Conservation (phyloP, 371 early-diverging fungal genomes). For the Ordospora pajunii region DNA sequence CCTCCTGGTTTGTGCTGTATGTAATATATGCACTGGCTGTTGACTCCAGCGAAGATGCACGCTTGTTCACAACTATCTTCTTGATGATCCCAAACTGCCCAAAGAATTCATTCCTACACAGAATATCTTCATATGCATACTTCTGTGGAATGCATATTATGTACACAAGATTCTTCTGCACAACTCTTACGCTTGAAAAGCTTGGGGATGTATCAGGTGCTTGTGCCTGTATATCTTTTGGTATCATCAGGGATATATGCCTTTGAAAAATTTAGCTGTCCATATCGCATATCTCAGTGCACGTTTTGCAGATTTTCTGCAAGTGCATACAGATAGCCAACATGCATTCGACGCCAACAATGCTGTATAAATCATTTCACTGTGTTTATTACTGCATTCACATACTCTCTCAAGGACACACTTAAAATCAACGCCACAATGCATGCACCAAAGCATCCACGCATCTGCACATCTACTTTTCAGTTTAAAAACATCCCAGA, state of each 20-base stretch:
- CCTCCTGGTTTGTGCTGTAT: conserved; percentile 51
- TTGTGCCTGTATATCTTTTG: no score
- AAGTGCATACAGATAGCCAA: no score
- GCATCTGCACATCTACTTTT: background rate
- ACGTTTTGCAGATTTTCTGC: no score
- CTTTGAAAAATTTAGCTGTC: no score
- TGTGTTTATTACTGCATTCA: background rate
- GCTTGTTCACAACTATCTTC: conserved; percentile 60
- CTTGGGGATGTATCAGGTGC: background rate
- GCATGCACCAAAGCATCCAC: background rate
- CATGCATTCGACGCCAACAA: no score
- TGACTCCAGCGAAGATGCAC: conserved; percentile 28
- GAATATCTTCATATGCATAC: conserved; percentile 56
- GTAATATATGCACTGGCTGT: conserved; percentile 61
- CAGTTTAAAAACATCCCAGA: conserved; percentile 20
- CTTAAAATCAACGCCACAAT: background rate
- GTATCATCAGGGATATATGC: no score
- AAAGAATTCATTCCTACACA: conserved; percentile 59
- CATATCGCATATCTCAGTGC: no score
- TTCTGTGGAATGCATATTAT: conserved; percentile 60
- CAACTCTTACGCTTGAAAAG: conserved; percentile 52
- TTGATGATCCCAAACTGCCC: conserved; percentile 62
- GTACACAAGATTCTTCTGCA: conserved; percentile 61
- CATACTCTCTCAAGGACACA: background rate
- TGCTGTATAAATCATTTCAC: background rate